phyloP scores from a whole-genome alignment of 2,329 filamentous ascomycete genomes.

The Colletotrichum sp. region DNA sequence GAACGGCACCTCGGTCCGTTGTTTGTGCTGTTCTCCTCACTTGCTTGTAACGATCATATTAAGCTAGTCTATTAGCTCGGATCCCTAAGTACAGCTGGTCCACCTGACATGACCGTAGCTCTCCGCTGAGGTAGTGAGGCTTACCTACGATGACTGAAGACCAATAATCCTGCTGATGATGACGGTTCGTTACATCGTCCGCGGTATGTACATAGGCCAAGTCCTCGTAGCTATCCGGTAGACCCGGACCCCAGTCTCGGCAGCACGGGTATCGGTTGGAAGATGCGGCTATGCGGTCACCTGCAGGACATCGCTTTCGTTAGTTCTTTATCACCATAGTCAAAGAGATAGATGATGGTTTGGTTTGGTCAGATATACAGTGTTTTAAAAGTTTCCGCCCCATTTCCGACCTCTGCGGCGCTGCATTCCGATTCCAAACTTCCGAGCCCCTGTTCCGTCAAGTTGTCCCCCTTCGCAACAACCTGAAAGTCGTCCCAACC shows the following conservation, averaged over 20 bases:
- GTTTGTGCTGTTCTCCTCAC: background rate
- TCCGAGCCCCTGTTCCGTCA: background rate
- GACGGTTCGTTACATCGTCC: background rate
- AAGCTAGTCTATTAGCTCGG: background rate
- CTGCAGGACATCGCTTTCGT: background rate
- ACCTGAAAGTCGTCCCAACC: background rate
- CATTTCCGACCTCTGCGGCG: background rate
- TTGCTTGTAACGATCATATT: background rate
- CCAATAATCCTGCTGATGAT: background rate
- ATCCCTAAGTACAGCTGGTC: background rate
- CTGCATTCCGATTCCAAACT: background rate
- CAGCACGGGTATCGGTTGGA: background rate
- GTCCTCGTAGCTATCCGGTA: background rate
- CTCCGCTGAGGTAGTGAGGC: background rate
- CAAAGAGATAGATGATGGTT: background rate
- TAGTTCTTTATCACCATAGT: background rate
- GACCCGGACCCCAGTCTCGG: background rate
- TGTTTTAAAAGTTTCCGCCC: background rate
- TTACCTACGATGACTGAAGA: background rate
- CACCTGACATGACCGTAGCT: background rate
- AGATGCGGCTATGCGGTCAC: background rate
- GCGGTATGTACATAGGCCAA: background rate
- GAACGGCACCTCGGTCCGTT: background rate
- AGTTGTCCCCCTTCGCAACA: background rate
- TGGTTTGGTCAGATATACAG: background rate